A percentile compares a stretch with the other conserved stretches of the same genome.
These are phyloP conservation scores for Russula olivacea DNA, from an alignment of 768 basidiomycete genomes.

Conservation along the genomic window DNA sequence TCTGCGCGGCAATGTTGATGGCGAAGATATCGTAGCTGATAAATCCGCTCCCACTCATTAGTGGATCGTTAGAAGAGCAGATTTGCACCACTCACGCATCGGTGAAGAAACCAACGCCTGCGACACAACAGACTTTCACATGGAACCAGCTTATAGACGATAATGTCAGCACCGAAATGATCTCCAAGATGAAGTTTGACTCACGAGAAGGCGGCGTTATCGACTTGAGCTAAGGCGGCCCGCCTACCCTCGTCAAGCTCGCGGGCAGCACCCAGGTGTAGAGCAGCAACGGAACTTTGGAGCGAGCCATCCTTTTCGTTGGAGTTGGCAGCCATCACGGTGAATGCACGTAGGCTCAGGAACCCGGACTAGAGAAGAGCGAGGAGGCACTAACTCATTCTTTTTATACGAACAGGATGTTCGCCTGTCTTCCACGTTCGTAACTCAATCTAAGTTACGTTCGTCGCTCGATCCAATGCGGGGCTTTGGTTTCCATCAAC, in stretches of 20 bases:
- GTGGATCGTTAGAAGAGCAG: not conserved
- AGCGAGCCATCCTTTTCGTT: constrained; percentile 16
- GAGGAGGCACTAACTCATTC: not conserved
- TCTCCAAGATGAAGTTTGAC: constrained; percentile 25
- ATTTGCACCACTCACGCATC: constrained; percentile 48
- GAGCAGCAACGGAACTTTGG: not conserved
- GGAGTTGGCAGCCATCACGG: constrained; percentile 7
- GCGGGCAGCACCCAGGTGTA: not conserved
- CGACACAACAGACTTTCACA: constrained; percentile 39
- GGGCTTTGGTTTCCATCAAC: not conserved
- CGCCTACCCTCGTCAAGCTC: constrained; percentile 66
- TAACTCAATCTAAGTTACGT: too few relatives aligned
- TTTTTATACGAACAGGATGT: too few relatives aligned
- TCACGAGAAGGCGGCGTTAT: constrained; percentile 80
- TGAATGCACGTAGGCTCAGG: not conserved
- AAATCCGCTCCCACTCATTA: too few relatives aligned
- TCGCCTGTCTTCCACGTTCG: too few relatives aligned
- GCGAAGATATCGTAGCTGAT: constrained; percentile 78
- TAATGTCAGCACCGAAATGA: not conserved
- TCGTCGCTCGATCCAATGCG: constrained; percentile 6
- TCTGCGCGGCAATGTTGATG: constrained; percentile 77
- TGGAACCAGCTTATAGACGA: constrained; percentile 42
- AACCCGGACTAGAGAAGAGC: not conserved
- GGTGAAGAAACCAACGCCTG: constrained; percentile 89
- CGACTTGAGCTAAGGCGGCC: constrained; percentile 78